Evolutionary conservation across 306 rosid genomes (phyloP), one percentile per base, ranked within the genome.

Genomic region (Inga laurina): DNA sequence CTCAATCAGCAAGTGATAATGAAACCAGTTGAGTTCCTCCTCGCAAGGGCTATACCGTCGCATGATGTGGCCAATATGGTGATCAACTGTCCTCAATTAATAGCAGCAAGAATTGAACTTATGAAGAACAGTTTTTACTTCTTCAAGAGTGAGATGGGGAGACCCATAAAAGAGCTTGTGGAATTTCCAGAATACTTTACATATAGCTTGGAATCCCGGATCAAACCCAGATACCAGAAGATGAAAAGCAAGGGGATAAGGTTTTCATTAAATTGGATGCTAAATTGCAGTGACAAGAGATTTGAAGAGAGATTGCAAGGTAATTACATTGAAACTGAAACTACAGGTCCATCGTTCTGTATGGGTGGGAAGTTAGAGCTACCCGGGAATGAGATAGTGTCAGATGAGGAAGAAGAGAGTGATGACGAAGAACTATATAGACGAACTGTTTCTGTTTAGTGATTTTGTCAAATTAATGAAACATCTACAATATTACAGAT

Each of bases 271-370:
- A 91, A 92, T 83, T 93, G 99, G 99, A 89, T 92, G 88, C 90
- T 91, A 77, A 94, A 94, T 83, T 94, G 97, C 54, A 94, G 99
- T 85, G 98, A 96, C 79, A 94, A 83, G 85, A 93, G 98, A 87
- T 94, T 96, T 82, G 98, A 96, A 77, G 99, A 96, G 85, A 92
- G 99, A 82, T 87, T 94, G 91, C 92, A 87, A 87, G 97, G 97
- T 70, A 82, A 89, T 73, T 94, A 90, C 82, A 90, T 96, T 76
- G 99, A 94, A 80, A 84, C 94, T 68, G 98, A 94, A 81, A 90
- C 83, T 83, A 7, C 75, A 43, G 97, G 99, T 74, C 99, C 98
- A 14, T 79, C 85, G 4, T 96, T 96, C 81, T 85, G 27, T 82
- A 83, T 92, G 96, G 99, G 99, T 68, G 97, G 99, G 85, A 94